Conservation (phyloP, 208 protist species). For the Herpetomonas samuelpessoai region DNA sequence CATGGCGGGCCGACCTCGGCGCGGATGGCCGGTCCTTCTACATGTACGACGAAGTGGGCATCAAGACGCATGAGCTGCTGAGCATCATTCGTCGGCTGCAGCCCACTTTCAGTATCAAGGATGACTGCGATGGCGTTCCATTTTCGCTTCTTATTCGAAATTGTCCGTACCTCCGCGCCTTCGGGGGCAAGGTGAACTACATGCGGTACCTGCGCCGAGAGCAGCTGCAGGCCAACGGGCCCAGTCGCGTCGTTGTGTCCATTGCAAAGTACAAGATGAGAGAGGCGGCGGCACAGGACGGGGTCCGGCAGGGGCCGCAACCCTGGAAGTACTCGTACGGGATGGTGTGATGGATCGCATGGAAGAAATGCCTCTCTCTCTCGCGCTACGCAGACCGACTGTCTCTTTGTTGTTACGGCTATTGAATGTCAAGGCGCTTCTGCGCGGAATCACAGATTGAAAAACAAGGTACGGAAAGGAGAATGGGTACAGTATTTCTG, state of each 20-base stretch:
- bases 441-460: too few relatives aligned
- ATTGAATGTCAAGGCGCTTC: too few relatives aligned
- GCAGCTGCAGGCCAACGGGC: not conserved
- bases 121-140: slow-evolving; percentile 67
- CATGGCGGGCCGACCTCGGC: slow-evolving; percentile 13
- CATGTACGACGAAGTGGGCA: slow-evolving; percentile 68
- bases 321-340: slow-evolving; percentile 65
- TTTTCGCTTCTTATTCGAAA: slow-evolving; percentile 81
- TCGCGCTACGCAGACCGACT: too few relatives aligned
- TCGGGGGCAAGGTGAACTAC: slow-evolving; percentile 60
- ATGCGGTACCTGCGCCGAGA: slow-evolving; percentile 68
- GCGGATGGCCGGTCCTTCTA: slow-evolving; percentile 31
- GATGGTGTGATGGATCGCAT: slow-evolving; percentile 43
- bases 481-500: too few relatives aligned
- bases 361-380: too few relatives aligned
- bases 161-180: slow-evolving; percentile 65
- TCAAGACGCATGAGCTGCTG: slow-evolving; percentile 59
- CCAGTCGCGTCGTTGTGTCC: slow-evolving; percentile 22
- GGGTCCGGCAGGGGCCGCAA: slow-evolving; percentile 76
- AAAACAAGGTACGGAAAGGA: too few relatives aligned
- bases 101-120: slow-evolving; percentile 55
- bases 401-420: too few relatives aligned
- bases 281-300: slow-evolving; percentile 69
- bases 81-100: slow-evolving; percentile 42
- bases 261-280: slow-evolving; percentile 86